Evolutionary conservation across 768 basidiomycete species (phyloP).

Genomic region (Chalciporus piperatus): DNA sequence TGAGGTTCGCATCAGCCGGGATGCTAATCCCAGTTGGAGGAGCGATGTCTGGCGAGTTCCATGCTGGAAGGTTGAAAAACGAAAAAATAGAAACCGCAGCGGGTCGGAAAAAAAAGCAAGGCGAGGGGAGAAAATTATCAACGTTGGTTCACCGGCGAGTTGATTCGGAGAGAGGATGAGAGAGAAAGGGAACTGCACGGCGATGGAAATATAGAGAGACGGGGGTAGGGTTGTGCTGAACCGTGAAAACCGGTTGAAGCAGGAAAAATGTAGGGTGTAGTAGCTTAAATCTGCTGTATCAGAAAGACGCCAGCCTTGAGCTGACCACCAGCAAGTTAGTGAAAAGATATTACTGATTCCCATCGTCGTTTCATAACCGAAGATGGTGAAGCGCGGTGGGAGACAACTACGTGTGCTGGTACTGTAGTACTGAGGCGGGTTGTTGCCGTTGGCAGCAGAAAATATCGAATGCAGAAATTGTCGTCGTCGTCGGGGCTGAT

Average conservation of each 20-base stretch:
- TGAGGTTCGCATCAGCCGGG: conserved; percentile 50
- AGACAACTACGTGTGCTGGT: conserved; percentile 30
- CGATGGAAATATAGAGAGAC: conserved; percentile 17
- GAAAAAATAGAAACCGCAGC: conserved; percentile 6
- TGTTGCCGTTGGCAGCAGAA: conserved; percentile 39
- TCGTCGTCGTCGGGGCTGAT: conserved; percentile 66
- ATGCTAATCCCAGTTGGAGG: conserved; percentile 68
- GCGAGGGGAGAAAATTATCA: conserved; percentile 37
- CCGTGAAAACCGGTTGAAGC: conserved; percentile 13
- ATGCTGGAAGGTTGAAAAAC: conserved; percentile 50
- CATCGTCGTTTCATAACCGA: conserved; percentile 26
- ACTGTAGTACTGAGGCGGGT: conserved; percentile 29
- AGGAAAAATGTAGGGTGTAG: conserved; percentile 10
- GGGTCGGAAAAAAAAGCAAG: conserved; percentile 27
- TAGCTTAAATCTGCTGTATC: conserved; percentile 8
- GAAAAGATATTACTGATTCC: conserved; percentile 19
- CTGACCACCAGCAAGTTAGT: conserved; percentile 25
- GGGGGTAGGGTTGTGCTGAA: conserved; percentile 7
- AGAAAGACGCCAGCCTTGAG: conserved; percentile 35
- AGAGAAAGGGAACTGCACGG: conserved; percentile 5
- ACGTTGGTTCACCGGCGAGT: conserved; percentile 36
- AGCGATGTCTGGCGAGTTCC: conserved; percentile 82
- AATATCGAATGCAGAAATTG: conserved; percentile 45
- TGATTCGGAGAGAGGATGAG: conserved; percentile 22
- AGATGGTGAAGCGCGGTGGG: conserved; percentile 30